Evolutionary conservation across 768 basidiomycete genomes (phyloP), one percentile per base, ranked within the genome.

Genomic region (Asterophora lycoperdoides): DNA sequence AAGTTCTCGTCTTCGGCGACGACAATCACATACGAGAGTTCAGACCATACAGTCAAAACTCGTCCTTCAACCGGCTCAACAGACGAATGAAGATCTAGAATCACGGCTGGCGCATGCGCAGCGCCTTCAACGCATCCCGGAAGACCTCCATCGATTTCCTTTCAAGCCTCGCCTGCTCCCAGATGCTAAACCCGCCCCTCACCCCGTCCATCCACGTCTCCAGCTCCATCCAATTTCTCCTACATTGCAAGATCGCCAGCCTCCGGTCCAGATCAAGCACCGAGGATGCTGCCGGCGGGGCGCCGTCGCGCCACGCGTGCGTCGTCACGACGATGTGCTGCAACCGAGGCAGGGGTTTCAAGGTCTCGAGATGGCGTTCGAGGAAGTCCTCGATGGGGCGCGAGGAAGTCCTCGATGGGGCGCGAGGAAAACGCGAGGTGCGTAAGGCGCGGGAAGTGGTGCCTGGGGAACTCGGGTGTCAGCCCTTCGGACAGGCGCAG

Each of bases 401-500:
- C 46, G 18, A 52, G 17, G 41, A 28, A 50, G 9, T 50, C 38
- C 20, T 20, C 28, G 36, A 52, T 52, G 7, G 54, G 51, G 15
- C 39, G 48, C 17, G 48, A 55, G 14, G 48, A 41, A 20, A 57
- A 57, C 13, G 56, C 54, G 35, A 55, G 48, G 29, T 57, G 54
- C 1, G 51, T 57, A n/a, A 57, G 47, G 15, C 39, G 30, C 15
- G 19, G 32, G 32, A 57, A 57, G 13, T 29, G 28, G 5, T 45
- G 47, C 43, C 46, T 52, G 6, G 54, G 56, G 32, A 57, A 57
- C 13, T 44, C 47, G 41, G 54, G 51, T 8, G 36, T 28, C 19
- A 57, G 47, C 28, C 51, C 54, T 42, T 48, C 49, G 11, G 41
- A 14, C 9, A 57, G 38, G 33, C 51, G 51, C 8, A 57, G 54